phyloP scores from a whole-genome alignment of 2,329 filamentous ascomycete species.

The Magnaporthiopsis rhizophila region DNA sequence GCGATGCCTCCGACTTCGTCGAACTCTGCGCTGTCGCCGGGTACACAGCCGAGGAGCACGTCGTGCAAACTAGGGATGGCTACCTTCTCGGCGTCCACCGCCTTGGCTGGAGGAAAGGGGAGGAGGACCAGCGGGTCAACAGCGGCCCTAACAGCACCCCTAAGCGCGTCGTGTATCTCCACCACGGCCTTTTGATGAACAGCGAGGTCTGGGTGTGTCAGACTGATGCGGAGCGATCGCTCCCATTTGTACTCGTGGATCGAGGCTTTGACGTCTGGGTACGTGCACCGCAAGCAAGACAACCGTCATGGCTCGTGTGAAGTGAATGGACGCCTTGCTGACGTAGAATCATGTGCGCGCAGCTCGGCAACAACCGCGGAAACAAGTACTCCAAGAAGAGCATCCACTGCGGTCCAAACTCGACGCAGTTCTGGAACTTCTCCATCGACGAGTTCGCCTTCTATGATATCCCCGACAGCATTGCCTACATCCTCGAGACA shows the following conservation, averaged over 20 bases:
- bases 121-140: constrained; percentile 75
- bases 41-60: constrained; percentile 91
- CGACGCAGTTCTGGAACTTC: constrained; percentile 86
- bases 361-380: constrained; percentile 93
- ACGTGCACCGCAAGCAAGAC: constrained; percentile 22
- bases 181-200: constrained; percentile 97
- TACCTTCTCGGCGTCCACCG: constrained; percentile 88
- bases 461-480: constrained; percentile 92
- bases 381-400: constrained; percentile 99
- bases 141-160: constrained; percentile 55
- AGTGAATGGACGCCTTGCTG: neutral
- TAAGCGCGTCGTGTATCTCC: constrained; percentile 87
- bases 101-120: constrained; percentile 72
- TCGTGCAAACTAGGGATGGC: constrained; percentile 89
- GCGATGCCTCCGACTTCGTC: constrained; percentile 83
- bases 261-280: constrained; percentile 94
- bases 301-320: neutral
- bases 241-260: constrained; percentile 85
- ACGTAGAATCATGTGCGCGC: neutral
- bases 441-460: constrained; percentile 98
- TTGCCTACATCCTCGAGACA: constrained; percentile 79
- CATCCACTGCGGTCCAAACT: constrained; percentile 64
- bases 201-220: constrained; percentile 96
- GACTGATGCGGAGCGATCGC: constrained; percentile 74
- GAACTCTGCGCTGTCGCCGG: constrained; percentile 89